phyloP scores from a whole-genome alignment of 1,284 basidiomycete genomes.

The Ceratobasidium sp. region DNA sequence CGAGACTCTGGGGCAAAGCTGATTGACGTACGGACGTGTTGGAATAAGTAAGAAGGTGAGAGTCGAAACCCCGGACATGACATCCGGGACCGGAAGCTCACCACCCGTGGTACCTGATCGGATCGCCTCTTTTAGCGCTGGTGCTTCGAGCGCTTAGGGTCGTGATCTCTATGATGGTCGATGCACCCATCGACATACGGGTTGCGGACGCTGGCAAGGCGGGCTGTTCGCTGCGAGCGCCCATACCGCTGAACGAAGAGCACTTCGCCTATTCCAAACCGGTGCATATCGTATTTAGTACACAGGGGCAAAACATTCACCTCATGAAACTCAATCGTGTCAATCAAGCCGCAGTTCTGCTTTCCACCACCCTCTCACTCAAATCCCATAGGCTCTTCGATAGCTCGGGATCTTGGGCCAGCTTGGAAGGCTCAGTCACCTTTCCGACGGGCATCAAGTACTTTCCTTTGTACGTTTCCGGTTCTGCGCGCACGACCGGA shows the following conservation, averaged over 20 bases:
- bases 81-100: background rate
- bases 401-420: slow-evolving; percentile 44
- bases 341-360: background rate
- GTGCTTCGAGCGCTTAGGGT: background rate
- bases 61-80: background rate
- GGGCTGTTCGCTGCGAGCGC: no score
- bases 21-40: background rate
- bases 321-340: no score
- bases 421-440: slow-evolving; percentile 22
- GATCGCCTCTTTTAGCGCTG: background rate
- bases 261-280: no score
- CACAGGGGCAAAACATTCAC: no score
- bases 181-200: no score
- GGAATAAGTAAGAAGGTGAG: background rate
- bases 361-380: slow-evolving; percentile 48
- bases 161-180: no score
- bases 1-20: background rate
- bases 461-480: slow-evolving; percentile 51
- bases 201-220: no score
- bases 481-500: slow-evolving; percentile 52
- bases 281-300: no score
- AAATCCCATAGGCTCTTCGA: slow-evolving; percentile 50
- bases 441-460: slow-evolving; percentile 54
- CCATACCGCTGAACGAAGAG: no score
- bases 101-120: background rate